phyloP scores from a whole-genome alignment of 257 asterid genomes.

The Nicotiana noctiflora region DNA sequence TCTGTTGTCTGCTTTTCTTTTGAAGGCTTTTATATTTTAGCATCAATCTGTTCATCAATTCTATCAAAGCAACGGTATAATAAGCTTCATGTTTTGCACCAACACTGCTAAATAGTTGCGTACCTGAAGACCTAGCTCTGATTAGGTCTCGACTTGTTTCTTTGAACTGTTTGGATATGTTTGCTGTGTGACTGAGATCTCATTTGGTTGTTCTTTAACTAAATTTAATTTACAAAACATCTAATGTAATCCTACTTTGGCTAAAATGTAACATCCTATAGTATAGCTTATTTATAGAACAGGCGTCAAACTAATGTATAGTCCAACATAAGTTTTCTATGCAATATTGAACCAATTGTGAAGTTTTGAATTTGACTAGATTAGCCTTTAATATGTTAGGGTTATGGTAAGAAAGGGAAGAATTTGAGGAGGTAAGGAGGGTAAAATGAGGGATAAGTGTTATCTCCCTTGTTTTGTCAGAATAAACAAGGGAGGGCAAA shows the following conservation, averaged over 20 bases:
- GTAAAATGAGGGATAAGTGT: background rate
- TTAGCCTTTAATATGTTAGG: background rate
- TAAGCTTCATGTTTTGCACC: background rate
- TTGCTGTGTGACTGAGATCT: background rate
- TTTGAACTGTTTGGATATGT: background rate
- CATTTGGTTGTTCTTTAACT: background rate
- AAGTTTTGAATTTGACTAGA: background rate
- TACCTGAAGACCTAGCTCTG: background rate
- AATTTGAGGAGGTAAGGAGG: background rate
- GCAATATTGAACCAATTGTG: background rate
- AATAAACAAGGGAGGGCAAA: background rate
- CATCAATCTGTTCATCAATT: background rate
- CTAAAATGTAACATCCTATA: background rate
- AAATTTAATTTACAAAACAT: background rate
- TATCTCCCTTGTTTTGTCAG: background rate
- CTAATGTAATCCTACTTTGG: background rate
- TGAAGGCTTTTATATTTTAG: background rate
- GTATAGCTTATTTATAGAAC: background rate
- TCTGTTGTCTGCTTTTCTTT: background rate
- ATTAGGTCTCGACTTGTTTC: background rate
- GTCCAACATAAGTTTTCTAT: background rate
- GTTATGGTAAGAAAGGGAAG: background rate
- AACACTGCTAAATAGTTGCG: background rate
- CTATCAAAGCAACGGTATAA: background rate
- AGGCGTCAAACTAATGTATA: background rate